Conservation (phyloP, 2,329 filamentous ascomycete species). For the Cordyceps tenuipes region DNA sequence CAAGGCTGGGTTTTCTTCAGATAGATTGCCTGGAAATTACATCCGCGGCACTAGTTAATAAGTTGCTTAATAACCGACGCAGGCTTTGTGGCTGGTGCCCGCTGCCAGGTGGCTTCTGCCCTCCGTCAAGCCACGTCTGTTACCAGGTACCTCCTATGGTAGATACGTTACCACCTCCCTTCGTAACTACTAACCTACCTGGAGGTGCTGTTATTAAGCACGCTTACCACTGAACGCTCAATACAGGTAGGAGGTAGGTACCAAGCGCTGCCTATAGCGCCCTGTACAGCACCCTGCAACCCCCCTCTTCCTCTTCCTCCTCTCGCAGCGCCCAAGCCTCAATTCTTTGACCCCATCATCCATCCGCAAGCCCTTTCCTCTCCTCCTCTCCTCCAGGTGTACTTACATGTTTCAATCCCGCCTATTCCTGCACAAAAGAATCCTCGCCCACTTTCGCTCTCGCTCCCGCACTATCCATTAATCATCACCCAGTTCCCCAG, state of each 20-base stretch:
- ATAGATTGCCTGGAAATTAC: background rate
- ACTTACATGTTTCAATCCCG: constrained; percentile 10
- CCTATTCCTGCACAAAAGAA: background rate
- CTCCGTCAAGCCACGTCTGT: too few species aligned
- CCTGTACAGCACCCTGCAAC: background rate
- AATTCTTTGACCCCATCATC: background rate
- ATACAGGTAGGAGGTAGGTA: too few species aligned
- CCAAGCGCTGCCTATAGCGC: too few species aligned
- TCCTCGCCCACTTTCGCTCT: background rate
- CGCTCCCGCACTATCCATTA: background rate
- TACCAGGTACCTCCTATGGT: too few species aligned
- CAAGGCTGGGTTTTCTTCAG: background rate
- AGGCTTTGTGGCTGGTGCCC: background rate
- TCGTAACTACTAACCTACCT: background rate
- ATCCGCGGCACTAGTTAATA: too few species aligned
- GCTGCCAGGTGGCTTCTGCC: background rate
- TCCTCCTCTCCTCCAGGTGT: too few species aligned
- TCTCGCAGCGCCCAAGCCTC: background rate
- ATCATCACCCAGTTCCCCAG: background rate
- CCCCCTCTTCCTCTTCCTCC: background rate
- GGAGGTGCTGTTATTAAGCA: too few species aligned
- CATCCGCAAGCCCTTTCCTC: background rate
- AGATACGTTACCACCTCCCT: background rate
- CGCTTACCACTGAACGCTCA: too few species aligned
- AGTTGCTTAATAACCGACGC: too few species aligned